These are phyloP conservation scores for Cercophora newfieldiana DNA, from an alignment of 495 filamentous ascomycete species.

Conservation along the genomic window DNA sequence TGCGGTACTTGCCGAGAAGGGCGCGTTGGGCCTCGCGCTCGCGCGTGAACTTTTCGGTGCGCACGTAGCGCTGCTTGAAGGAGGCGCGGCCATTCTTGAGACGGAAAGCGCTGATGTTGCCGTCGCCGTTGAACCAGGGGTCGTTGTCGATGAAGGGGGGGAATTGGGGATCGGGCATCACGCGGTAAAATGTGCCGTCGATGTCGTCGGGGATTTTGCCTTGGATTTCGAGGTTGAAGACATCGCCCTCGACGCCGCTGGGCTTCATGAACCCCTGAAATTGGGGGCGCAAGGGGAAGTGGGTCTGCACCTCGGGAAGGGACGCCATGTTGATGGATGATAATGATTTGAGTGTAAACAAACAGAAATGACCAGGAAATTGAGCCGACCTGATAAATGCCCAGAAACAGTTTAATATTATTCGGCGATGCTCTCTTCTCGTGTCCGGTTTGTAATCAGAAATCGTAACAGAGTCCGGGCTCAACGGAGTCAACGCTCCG, in stretches of 20 bases:
- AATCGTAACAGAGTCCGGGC: too few species aligned
- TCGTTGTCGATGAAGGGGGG: conserved; percentile 20
- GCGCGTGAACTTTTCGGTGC: conserved; percentile 46
- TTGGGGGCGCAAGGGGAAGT: too few species aligned
- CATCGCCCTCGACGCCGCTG: background rate
- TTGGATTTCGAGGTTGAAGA: conserved; percentile 33
- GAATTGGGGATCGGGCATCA: conserved; percentile 37
- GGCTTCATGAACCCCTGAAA: too few species aligned
- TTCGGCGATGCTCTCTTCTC: too few species aligned
- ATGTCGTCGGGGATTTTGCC: conserved; percentile 40
- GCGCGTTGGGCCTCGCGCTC: conserved; percentile 42
- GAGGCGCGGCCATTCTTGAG: conserved; percentile 47
- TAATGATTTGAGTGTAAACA: too few species aligned
- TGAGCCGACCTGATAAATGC: too few species aligned
- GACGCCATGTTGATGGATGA: too few species aligned
- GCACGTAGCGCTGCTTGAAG: conserved; percentile 51
- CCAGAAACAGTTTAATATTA: too few species aligned
- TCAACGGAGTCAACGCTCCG: too few species aligned
- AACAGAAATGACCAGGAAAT: too few species aligned
- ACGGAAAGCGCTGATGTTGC: conserved; percentile 48
- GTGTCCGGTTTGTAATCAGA: too few species aligned
- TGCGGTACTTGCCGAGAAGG: conserved; percentile 52
- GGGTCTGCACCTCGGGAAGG: too few species aligned
- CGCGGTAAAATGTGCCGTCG: conserved; percentile 44
- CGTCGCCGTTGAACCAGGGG: conserved; percentile 24